Base-by-base conservation (phyloP, 148 eudicot genomes). In the Spergularia marina region DNA sequence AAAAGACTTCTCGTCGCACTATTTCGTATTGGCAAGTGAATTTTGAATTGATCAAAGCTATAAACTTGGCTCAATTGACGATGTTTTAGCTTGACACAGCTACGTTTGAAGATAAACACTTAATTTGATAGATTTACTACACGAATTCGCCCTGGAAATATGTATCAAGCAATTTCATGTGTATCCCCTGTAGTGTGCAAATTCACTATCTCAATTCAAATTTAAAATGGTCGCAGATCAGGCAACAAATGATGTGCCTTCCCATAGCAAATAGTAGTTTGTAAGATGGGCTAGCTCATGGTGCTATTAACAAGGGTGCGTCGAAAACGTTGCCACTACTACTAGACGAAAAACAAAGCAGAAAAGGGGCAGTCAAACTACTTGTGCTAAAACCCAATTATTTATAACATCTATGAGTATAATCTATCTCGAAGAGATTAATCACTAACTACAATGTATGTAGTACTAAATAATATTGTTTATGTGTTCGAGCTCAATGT, bases 401-500 rank as follows among this genome's bases (percentile, higher is more conserved):
- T 58, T 20, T 30, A 44, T 44, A 54, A 54, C 47, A 70, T 14
- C 23, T n/a, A 30, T 30, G 36, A 30, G 36, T 30, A 25, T 70
- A 53, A 70, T 70, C 73, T 70, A 53, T 70, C 73, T 70, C 60
- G 71, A 54, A 53, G 25, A 6, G n/a, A 7, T 8, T 53, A 15
- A 70, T 53, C 73, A 70, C 73, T 70, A 70, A 70, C 59, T 53
- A 53, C 73, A 7, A 70, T 70, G 73, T 30, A 70, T 68, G 39
- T 51, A 20, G 6, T 7, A 23, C 18, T 39, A 44, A 20, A 10
- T 44, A 44, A 10, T n/a, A 10, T 65, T 36, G 18, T 67, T 41
- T 39, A 44, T 16, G 2, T 40, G n/a, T 64, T 64, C 23, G 23
- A 41, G 53, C 23, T 21, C 36, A 2, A 12, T 18, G 21, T 40